phyloP scores from a whole-genome alignment of 1,139 yeast genomes.

The Protomyces arabidopsidicola region DNA sequence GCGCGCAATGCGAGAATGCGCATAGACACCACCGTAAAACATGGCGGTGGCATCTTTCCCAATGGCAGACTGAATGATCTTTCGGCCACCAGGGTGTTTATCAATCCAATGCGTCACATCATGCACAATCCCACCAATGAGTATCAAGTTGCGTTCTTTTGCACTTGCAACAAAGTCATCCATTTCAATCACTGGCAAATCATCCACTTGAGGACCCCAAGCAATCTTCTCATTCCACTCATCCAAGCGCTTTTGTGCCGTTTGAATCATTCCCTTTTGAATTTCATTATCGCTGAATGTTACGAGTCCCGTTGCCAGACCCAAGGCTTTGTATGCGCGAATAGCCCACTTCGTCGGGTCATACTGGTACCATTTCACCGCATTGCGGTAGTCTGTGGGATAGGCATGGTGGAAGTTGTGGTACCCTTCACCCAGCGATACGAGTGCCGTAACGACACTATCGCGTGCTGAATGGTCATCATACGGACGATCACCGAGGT shows the following conservation, averaged over 20 bases:
- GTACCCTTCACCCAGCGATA: constrained; percentile 97
- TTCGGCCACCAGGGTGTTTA: constrained; percentile 97
- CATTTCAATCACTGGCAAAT: constrained; percentile 88
- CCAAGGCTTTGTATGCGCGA: constrained; percentile 65
- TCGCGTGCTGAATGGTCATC: constrained; percentile 96
- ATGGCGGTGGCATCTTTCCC: constrained; percentile 98
- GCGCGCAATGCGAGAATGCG: constrained; percentile 96
- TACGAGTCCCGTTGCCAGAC: constrained; percentile 85
- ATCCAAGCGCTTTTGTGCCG: constrained; percentile 91
- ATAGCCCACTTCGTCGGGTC: constrained; percentile 90
- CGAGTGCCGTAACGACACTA: constrained; percentile 87
- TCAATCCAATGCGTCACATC: constrained; percentile 77
- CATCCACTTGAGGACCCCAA: constrained; percentile 87
- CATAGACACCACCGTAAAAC: constrained; percentile 95
- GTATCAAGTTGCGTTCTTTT: constrained; percentile 52
- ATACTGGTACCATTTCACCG: constrained; percentile 96
- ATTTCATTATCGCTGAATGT: constrained; percentile 92
- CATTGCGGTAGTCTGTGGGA: constrained; percentile 97
- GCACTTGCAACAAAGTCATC: constrained; percentile 70
- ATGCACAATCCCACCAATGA: constrained; percentile 92
- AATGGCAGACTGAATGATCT: constrained; percentile 73
- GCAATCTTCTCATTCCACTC: constrained; percentile 67
- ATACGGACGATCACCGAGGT: constrained; percentile 97
- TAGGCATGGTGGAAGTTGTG: constrained; percentile 99
- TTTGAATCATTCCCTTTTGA: constrained; percentile 93